Conservation (phyloP, 768 basidiomycete genomes). For the Naganishia onofrii region DNA sequence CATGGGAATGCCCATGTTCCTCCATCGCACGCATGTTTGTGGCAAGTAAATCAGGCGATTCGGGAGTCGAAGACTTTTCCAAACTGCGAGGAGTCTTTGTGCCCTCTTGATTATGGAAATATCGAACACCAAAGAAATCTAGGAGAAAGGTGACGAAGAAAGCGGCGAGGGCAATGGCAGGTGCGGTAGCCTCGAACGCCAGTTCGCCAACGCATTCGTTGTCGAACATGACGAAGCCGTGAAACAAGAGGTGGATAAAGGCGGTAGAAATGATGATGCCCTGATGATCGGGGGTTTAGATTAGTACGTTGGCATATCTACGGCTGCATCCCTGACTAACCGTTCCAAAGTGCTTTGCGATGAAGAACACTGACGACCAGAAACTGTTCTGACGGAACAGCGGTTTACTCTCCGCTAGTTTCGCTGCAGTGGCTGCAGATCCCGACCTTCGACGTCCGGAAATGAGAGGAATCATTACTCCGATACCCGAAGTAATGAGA, state of each 20-base stretch:
- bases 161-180: slow-evolving; percentile 50
- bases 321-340: background rate
- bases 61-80: slow-evolving; percentile 31
- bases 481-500: slow-evolving; percentile 40
- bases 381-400: slow-evolving; percentile 29
- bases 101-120: slow-evolving; percentile 3
- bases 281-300: background rate
- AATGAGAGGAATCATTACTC: slow-evolving; percentile 42
- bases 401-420: slow-evolving; percentile 10
- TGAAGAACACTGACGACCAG: slow-evolving; percentile 42
- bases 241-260: slow-evolving; percentile 51
- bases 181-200: slow-evolving; percentile 49
- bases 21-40: slow-evolving; percentile 8
- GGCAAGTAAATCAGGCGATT: slow-evolving; percentile 13
- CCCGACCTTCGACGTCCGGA: slow-evolving; percentile 31
- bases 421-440: slow-evolving; percentile 4
- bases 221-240: slow-evolving; percentile 52
- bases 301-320: background rate
- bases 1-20: slow-evolving; percentile 18
- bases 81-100: slow-evolving; percentile 8
- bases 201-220: slow-evolving; percentile 51
- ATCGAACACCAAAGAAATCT: slow-evolving; percentile 47
- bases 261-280: slow-evolving; percentile 52
- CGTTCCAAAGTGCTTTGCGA: slow-evolving; percentile 48
- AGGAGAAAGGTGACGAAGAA: slow-evolving; percentile 47